Evolutionary conservation across 108 stramenopile species (phyloP).

Genomic region (Craspedostauros australis): DNA sequence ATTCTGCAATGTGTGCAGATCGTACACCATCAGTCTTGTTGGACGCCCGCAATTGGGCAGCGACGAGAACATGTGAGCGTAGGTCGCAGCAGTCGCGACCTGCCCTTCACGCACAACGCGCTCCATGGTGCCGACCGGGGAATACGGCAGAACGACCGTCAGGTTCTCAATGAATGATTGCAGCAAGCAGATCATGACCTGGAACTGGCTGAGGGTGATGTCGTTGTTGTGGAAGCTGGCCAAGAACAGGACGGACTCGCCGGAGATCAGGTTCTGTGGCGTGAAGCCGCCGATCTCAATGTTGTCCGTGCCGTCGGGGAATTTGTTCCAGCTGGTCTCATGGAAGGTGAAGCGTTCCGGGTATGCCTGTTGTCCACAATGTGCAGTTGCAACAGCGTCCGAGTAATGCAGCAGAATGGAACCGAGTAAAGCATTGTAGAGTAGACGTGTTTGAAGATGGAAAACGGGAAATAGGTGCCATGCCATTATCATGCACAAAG

Average conservation of each 20-base stretch:
- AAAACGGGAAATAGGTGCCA: too few species aligned
- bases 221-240: conserved; percentile 88
- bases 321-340: conserved; percentile 74
- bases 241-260: conserved; percentile 82
- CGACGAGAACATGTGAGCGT: conserved; percentile 81
- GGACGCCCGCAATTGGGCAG: conserved; percentile 78
- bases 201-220: conserved; percentile 86
- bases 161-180: conserved; percentile 71
- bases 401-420: too few species aligned
- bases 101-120: conserved; percentile 72
- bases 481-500: too few species aligned
- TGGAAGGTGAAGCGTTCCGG: conserved; percentile 78
- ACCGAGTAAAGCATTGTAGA: too few species aligned
- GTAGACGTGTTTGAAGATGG: too few species aligned
- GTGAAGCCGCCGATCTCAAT: conserved; percentile 76
- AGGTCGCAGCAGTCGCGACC: conserved; percentile 87
- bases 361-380: too few species aligned
- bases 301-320: conserved; percentile 79
- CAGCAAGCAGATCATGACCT: conserved; percentile 81
- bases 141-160: conserved; percentile 85
- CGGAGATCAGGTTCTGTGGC: conserved; percentile 68
- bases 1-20: conserved; percentile 87
- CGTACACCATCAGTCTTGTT: conserved; percentile 84
- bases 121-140: conserved; percentile 85
- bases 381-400: neutral